phyloP scores from a whole-genome alignment of 176 grass and related monocot genomes.

The Aegilops speltoides region DNA sequence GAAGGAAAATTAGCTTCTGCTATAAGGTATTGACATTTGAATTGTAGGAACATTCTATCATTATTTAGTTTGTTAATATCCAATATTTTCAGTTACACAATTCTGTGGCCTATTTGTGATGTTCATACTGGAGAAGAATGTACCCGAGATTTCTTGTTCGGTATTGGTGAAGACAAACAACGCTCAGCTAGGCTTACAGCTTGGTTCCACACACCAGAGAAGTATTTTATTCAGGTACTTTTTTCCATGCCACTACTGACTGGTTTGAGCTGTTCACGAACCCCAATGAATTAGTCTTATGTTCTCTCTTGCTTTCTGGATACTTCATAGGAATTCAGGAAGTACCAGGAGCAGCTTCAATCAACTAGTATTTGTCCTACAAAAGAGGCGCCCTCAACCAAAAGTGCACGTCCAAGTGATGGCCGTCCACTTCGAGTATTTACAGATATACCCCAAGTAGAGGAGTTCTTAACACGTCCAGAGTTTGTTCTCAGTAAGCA shows the following conservation, averaged over 20 bases:
- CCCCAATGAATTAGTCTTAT: not conserved
- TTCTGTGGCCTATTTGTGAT: conserved; percentile 79
- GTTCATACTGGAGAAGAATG: conserved; percentile 82
- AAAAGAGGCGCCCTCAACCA: conserved; percentile 19
- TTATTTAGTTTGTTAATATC: conserved; percentile 31
- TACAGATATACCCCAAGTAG: conserved; percentile 87
- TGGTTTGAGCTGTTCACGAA: not conserved
- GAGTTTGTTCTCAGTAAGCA: conserved; percentile 94
- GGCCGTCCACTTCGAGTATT: conserved; percentile 65
- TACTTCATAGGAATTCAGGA: conserved; percentile 67
- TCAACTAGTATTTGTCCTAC: conserved; percentile 44
- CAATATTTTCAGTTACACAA: conserved; percentile 76
- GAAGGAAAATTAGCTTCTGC: conserved; percentile 78
- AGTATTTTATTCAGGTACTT: conserved; percentile 85
- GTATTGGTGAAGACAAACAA: conserved; percentile 81
- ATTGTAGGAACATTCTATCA: not conserved
- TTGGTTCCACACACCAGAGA: conserved; percentile 96
- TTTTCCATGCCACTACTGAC: not conserved
- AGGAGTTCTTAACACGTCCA: conserved; percentile 81
- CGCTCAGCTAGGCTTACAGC: conserved; percentile 95
- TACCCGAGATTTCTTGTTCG: conserved; percentile 86
- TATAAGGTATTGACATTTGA: conserved; percentile 59
- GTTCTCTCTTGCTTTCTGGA: not conserved
- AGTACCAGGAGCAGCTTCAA: conserved; percentile 68
- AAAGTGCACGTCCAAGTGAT: conserved; percentile 61